Percentiles rank a stretch among this genome's conserved stretches.
These are phyloP conservation scores for Sporobolomyces pararoseus DNA, from an alignment of 768 basidiomycete genomes.

Conservation along the genomic window DNA sequence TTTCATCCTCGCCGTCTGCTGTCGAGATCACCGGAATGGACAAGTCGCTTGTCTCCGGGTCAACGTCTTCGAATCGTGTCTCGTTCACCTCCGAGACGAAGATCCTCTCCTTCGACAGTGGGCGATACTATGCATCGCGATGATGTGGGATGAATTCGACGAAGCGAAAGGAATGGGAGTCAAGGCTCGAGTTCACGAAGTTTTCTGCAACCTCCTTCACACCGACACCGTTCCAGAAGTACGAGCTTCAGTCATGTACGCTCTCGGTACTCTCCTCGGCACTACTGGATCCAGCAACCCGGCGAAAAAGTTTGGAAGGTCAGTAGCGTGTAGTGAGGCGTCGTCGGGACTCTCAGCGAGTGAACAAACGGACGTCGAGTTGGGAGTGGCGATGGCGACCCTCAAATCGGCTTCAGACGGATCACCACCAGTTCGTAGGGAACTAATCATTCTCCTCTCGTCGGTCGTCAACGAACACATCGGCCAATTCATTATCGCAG, in stretches of 20 bases:
- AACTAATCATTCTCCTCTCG: slow-evolving; percentile 82
- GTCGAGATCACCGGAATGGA: slow-evolving; percentile 80
- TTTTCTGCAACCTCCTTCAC: slow-evolving; percentile 65
- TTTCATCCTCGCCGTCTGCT: slow-evolving; percentile 84
- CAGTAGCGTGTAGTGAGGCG: slow-evolving; percentile 35
- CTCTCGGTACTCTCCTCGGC: slow-evolving; percentile 88
- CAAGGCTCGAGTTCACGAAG: slow-evolving; percentile 65
- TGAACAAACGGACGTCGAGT: slow-evolving; percentile 62
- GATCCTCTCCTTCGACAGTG: slow-evolving; percentile 93
- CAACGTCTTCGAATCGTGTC: slow-evolving; percentile 79
- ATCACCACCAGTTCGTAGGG: slow-evolving; percentile 92
- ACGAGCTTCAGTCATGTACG: slow-evolving; percentile 81
- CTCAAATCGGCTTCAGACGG: slow-evolving; percentile 90
- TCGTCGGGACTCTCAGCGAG: slow-evolving; percentile 33
- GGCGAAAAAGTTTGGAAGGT: slow-evolving; percentile 52
- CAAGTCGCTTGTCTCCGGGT: slow-evolving; percentile 78
- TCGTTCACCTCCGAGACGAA: slow-evolving; percentile 74
- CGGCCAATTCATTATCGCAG: slow-evolving; percentile 91
- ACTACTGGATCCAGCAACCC: slow-evolving; percentile 72
- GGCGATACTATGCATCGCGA: slow-evolving; percentile 86
- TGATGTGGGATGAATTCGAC: slow-evolving; percentile 90
- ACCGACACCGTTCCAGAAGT: slow-evolving; percentile 90
- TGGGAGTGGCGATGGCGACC: slow-evolving; percentile 83
- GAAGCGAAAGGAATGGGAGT: slow-evolving; percentile 82
- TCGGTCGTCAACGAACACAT: slow-evolving; percentile 94